A percentile compares a stretch with the other conserved stretches of the same genome.
These are phyloP conservation scores for Alternaria sp. DNA, from an alignment of 2,329 filamentous ascomycete genomes.

Conservation along the genomic window DNA sequence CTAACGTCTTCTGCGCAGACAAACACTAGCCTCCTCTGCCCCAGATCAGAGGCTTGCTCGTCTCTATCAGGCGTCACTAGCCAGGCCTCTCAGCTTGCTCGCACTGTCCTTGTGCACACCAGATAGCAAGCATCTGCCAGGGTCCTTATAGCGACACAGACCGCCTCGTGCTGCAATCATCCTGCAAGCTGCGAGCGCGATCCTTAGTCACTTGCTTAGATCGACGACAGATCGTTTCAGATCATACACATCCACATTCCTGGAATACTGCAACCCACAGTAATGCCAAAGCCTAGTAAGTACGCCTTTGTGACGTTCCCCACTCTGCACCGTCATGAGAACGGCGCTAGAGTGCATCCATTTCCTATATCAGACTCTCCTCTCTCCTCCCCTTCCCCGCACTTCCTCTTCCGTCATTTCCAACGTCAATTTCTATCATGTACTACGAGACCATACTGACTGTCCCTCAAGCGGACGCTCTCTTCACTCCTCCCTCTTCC, in stretches of 20 bases:
- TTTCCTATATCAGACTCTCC: conserved; percentile 34
- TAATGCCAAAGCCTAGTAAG: conserved; percentile 50
- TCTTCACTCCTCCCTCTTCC: conserved; percentile 51
- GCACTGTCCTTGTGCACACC: conserved; percentile 40
- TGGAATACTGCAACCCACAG: conserved; percentile 46
- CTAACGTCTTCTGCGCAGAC: conserved; percentile 43
- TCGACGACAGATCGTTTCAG: conserved; percentile 48
- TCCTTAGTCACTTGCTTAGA: conserved; percentile 44
- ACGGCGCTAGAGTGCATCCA: conserved; percentile 21
- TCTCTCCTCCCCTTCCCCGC: conserved; percentile 4
- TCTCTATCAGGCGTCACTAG: conserved; percentile 34
- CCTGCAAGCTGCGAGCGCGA: conserved; percentile 40
- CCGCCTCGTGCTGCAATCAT: conserved; percentile 48
- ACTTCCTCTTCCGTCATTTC: conserved; percentile 19
- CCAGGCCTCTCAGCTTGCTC: conserved; percentile 42
- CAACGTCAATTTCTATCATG: conserved; percentile 33
- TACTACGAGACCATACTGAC: conserved; percentile 47
- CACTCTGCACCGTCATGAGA: conserved; percentile 42
- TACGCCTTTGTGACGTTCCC: conserved; percentile 41
- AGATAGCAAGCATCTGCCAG: conserved; percentile 41
- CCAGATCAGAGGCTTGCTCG: conserved; percentile 40
- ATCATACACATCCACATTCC: conserved; percentile 47
- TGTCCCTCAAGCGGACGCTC: conserved; percentile 51
- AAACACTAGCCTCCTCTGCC: conserved; percentile 34
- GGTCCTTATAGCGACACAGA: conserved; percentile 47